phyloP scores from a whole-genome alignment of 345 rosid species.

The Arabidopsis suecica region DNA sequence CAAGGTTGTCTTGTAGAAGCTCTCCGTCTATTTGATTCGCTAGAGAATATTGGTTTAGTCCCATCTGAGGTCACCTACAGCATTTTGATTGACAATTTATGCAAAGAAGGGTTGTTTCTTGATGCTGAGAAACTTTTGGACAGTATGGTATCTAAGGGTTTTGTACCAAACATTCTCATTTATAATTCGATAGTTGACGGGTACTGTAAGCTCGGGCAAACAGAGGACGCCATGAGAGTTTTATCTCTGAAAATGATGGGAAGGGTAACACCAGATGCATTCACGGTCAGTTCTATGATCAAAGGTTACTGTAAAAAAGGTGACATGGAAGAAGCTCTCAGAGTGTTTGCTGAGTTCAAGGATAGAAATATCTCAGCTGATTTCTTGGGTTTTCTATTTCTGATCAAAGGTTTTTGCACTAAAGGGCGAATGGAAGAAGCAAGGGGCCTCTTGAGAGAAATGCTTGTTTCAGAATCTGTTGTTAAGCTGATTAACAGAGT shows the following conservation, averaged over 20 bases:
- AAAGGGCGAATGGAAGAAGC: conserved; percentile 98
- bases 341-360: conserved; percentile 60
- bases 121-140: conserved; percentile 72
- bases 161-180: conserved; percentile 52
- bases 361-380: conserved; percentile 62
- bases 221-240: conserved; percentile 67
- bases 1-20: conserved; percentile 91
- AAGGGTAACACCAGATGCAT: conserved; percentile 61
- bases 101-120: conserved; percentile 66
- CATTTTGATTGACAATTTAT: conserved; percentile 67
- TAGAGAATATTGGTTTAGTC: conserved; percentile 61
- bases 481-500: conserved; percentile 60
- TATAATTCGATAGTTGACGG: conserved; percentile 73
- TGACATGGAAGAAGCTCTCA: conserved; percentile 82
- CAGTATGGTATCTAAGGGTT: conserved; percentile 59
- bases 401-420: conserved; percentile 72
- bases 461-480: conserved; percentile 70
- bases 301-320: conserved; percentile 73
- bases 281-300: conserved; percentile 74
- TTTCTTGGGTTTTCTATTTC: conserved; percentile 72
- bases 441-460: conserved; percentile 74
- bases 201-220: conserved; percentile 66
- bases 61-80: conserved; percentile 71
- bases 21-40: conserved; percentile 79
- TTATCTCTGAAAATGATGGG: conserved; percentile 51